Evolutionary conservation across 768 basidiomycete species (phyloP).

Genomic region (Pleurotus sapidus): DNA sequence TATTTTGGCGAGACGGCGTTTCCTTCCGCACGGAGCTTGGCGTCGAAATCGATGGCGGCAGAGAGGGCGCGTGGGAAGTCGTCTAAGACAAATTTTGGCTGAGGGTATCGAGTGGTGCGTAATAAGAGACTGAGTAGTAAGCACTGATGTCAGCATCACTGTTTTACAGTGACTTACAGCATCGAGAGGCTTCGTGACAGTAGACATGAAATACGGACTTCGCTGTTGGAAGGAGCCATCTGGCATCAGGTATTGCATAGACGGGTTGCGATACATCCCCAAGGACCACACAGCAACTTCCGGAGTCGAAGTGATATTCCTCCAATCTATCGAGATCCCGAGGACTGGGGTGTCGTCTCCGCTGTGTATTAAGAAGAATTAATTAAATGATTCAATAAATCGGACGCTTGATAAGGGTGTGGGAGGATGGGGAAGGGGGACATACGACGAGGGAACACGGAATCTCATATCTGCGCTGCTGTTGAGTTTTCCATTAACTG

Average conservation of each 20-base stretch:
- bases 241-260: slow-evolving; percentile 24
- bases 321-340: slow-evolving; percentile 45
- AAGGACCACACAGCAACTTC: slow-evolving; percentile 32
- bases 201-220: slow-evolving; percentile 34
- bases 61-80: slow-evolving; percentile 35
- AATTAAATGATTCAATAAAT: background rate
- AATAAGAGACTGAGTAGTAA: background rate
- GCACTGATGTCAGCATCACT: background rate
- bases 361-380: too few species aligned
- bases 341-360: slow-evolving; percentile 41
- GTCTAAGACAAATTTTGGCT: slow-evolving; percentile 39
- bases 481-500: slow-evolving; percentile 26
- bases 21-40: slow-evolving; percentile 32
- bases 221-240: slow-evolving; percentile 23
- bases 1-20: slow-evolving; percentile 35
- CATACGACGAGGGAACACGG: slow-evolving; percentile 28
- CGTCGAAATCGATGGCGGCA: slow-evolving; percentile 37
- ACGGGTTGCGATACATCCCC: slow-evolving; percentile 35
- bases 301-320: slow-evolving; percentile 27
- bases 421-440: too few species aligned
- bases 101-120: background rate
- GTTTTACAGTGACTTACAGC: slow-evolving; percentile 24
- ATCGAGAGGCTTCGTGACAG: slow-evolving; percentile 23
- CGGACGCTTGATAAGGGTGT: too few species aligned
- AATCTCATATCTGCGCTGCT: slow-evolving; percentile 38